Conservation (phyloP, 2,329 filamentous ascomycete species). For the Fusarium proliferatum region DNA sequence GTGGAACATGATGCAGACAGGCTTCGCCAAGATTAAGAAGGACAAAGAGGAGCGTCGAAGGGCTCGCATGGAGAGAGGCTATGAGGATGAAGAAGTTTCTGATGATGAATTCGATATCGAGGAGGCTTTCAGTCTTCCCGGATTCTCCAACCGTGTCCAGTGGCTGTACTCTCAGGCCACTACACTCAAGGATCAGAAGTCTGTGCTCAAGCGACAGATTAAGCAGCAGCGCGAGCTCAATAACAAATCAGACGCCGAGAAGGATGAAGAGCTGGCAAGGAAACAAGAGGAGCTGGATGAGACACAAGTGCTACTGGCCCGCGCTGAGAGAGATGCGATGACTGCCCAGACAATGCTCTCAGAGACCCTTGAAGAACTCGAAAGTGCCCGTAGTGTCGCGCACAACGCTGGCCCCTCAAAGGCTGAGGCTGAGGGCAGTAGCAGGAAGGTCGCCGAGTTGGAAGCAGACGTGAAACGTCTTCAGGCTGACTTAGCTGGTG, state of each 20-base stretch:
- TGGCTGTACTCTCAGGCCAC: slow-evolving; percentile 82
- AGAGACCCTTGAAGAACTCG: slow-evolving; percentile 60
- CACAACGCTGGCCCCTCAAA: slow-evolving; percentile 38
- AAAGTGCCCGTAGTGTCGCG: slow-evolving; percentile 47
- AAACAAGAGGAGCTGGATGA: slow-evolving; percentile 68
- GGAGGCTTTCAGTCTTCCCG: slow-evolving; percentile 76
- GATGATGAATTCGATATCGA: slow-evolving; percentile 67
- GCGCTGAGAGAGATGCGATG: slow-evolving; percentile 53
- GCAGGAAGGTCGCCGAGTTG: slow-evolving; percentile 54
- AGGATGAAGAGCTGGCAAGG: slow-evolving; percentile 71
- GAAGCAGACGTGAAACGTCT: slow-evolving; percentile 52
- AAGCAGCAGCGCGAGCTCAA: slow-evolving; percentile 96
- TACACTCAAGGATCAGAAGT: slow-evolving; percentile 85
- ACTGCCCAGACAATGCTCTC: slow-evolving; percentile 61
- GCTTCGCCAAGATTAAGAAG: slow-evolving; percentile 65
- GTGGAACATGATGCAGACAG: slow-evolving; percentile 66
- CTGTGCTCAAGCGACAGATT: slow-evolving; percentile 89
- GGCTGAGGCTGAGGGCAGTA: slow-evolving; percentile 47
- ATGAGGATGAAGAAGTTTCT: slow-evolving; percentile 69
- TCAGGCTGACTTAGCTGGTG: slow-evolving; percentile 34
- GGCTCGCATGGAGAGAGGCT: slow-evolving; percentile 66
- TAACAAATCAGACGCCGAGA: slow-evolving; percentile 81
- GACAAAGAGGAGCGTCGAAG: slow-evolving; percentile 65
- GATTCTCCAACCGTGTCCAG: slow-evolving; percentile 82
- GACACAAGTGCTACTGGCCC: slow-evolving; percentile 50